Base-by-base conservation (phyloP, 148 eudicot species). In the Camellia granthamiana region DNA sequence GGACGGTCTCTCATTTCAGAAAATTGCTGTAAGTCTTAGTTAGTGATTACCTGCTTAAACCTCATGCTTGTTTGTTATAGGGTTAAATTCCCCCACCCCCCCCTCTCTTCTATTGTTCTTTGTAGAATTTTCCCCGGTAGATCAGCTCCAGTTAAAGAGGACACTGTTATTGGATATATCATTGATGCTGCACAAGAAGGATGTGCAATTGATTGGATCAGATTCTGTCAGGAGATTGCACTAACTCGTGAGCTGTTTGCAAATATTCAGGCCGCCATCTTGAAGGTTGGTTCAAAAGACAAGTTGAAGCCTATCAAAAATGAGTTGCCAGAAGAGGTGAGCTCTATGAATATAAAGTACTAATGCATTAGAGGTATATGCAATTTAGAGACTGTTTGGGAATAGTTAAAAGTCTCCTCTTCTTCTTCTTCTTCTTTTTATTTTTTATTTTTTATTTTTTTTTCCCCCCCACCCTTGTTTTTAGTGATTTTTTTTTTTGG, bases 151-250 rank as follows among this genome's bases (percentile, higher is more conserved):
- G 88, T 93, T 69, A 88, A 93, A 83, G 97, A 89, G 84, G 85
- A 83, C 79, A 93, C 97, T 55, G 91, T 91, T 49, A 65, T 84
- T 4, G 82, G 81, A 72, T 93, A 91, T 85, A 79, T 93, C 43
- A 81, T 93, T 49, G 97, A 93, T 83, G 97, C 97, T 68, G 92
- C 85, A 49, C 86, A 79, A 81, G 93, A 93, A 69, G 97, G 97
- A 46, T 90, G 84, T 47, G 62, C 68, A 15, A 65, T 91, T 78
- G 90, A 93, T 67, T 93, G 97, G 97, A 49, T 81, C 74, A 87
- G 97, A 85, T 83, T 91, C 49, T 88, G 86, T 83, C 81, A 81
- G 59, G 91, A 89, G 87, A 84, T 86, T 80, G 92, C 87, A 69
- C 68, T 92, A 46, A 88, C 90, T 52, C 55, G 72, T 75, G 88